Base-by-base conservation (phyloP, 306 rosid species). In the Fragaria vesca region DNA sequence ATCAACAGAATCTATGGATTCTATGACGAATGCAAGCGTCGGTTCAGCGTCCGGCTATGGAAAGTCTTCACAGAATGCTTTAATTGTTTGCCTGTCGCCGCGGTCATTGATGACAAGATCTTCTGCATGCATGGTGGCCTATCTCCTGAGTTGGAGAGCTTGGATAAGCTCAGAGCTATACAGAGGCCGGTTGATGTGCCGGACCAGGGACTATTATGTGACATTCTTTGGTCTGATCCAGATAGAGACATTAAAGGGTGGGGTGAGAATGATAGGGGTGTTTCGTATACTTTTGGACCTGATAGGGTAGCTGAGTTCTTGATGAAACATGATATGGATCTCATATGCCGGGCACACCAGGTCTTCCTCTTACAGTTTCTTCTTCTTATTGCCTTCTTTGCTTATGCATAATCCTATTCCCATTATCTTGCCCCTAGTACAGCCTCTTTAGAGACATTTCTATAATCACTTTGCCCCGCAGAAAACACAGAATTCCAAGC, bases 191-290 rank as follows among this genome's bases (percentile, higher is more conserved):
- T 88, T 16, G 98, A 94, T 11, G 98, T 94, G 54, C 98, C 98
- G 0, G 98, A 94, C 48, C 96, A 91, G 48, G 98, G 98, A 0
- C 90, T 94, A 16, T 72, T 94, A 6, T 94, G 98, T 66, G 98
- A 94, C 67, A 87, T 94, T 11, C 93, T 94, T 55, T 94, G 97
- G 98, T 84, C 98, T 0, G 98, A 94, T 82, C 98, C 98, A 0
- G 97, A 94, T 15, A 60, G 78, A 48, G 88, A 91, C 47, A 82
- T 86, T 6, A 86, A 78, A 32, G 98, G 98, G 0, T 91, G 98
- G 98, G 98, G 90, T 3, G 98, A 91, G 79, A 94, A 94, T 66
- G 97, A 94, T 61, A 82, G 98, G 48, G 98, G 98, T 30, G 98
- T 94, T 55, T 94, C 98, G 45, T 91, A 83, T 72, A 94, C 98